Evolutionary conservation across 768 basidiomycete genomes (phyloP).

Genomic region (Mycena pura): DNA sequence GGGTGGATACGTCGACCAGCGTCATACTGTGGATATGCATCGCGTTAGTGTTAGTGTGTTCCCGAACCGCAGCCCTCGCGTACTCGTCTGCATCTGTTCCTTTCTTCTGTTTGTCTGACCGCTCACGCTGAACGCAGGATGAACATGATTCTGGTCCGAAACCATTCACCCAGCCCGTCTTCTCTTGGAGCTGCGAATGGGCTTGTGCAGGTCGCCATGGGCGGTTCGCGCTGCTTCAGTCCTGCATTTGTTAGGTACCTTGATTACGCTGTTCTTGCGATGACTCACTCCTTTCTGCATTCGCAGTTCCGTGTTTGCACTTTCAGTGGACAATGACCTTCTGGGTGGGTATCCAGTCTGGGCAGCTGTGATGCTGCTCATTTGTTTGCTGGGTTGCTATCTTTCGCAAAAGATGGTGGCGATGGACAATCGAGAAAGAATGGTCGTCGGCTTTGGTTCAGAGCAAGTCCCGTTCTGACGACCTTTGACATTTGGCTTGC

Average conservation of each 20-base stretch:
- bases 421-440: not conserved
- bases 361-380: not conserved
- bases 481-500: too few relatives aligned
- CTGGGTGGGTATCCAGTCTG: not conserved
- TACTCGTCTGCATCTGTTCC: constrained; percentile 52
- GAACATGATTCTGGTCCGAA: constrained; percentile 63
- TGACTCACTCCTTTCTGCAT: too few relatives aligned
- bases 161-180: constrained; percentile 51
- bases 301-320: not conserved
- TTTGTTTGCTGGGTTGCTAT: not conserved
- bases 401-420: not conserved
- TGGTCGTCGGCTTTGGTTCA: too few relatives aligned
- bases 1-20: constrained; percentile 25
- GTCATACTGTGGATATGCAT: constrained; percentile 58
- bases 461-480: too few relatives aligned
- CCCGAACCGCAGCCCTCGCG: constrained; percentile 50
- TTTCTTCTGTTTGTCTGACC: not conserved
- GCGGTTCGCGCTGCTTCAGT: constrained; percentile 58
- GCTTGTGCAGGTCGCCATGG: constrained; percentile 63
- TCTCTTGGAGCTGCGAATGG: constrained; percentile 64
- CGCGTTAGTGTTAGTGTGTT: constrained; percentile 45
- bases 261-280: not conserved
- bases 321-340: not conserved
- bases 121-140: constrained; percentile 34
- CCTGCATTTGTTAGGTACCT: constrained; percentile 67